Conservation (phyloP, 345 rosid genomes). For the Linum lewisii region DNA sequence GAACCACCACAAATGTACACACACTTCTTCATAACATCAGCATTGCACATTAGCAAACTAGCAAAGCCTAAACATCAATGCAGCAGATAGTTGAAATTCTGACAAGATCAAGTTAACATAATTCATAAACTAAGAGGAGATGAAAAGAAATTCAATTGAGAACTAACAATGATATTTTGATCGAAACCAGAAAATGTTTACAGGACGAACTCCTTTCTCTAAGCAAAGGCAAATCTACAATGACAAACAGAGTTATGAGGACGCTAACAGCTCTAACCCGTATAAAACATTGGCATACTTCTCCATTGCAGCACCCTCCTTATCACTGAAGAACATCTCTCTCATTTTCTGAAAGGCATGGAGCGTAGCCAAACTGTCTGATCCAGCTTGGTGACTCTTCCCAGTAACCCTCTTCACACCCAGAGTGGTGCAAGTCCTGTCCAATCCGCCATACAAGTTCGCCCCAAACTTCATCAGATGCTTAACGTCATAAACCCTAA, state of each 20-base stretch:
- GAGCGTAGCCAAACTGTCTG: slow-evolving; percentile 7
- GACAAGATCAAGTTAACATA: background rate
- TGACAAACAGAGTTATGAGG: background rate
- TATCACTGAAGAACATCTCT: slow-evolving; percentile 3
- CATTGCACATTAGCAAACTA: background rate
- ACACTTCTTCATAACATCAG: background rate
- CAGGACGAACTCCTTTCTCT: background rate
- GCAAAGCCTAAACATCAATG: background rate
- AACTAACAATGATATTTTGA: background rate
- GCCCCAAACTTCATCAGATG: slow-evolving; percentile 64
- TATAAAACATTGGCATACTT: slow-evolving; percentile 6
- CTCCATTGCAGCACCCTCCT: background rate
- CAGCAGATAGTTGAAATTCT: background rate
- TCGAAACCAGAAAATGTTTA: background rate
- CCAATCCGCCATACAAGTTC: slow-evolving; percentile 13
- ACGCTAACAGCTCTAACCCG: slow-evolving; percentile 4
- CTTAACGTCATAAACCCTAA: slow-evolving; percentile 60
- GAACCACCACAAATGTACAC: too few species aligned
- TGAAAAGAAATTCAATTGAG: background rate
- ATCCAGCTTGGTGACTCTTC: slow-evolving; percentile 12
- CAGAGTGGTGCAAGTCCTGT: background rate
- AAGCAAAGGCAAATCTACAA: background rate
- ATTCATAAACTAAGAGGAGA: background rate
- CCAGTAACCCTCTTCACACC: slow-evolving; percentile 6
- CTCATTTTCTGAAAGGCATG: slow-evolving; percentile 3